Evolutionary conservation across 768 basidiomycete species (phyloP), one percentile per base, ranked within the genome.

Genomic region (Agaricus blazei): DNA sequence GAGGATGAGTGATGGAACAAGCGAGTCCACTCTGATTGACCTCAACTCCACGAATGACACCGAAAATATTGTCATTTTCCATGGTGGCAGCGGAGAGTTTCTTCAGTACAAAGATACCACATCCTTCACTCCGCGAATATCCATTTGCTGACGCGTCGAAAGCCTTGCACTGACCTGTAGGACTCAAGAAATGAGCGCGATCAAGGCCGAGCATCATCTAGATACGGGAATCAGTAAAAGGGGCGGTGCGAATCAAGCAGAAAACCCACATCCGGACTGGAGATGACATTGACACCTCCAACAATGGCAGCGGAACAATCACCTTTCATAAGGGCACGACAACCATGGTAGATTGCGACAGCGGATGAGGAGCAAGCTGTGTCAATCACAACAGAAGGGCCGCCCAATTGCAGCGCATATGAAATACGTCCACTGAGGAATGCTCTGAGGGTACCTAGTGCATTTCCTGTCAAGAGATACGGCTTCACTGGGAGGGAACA

Each of bases 311-410:
- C 77, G 59, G 77, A 71, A 63, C 88, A 90, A 64, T 90, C 88
- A 15, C 75, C 68, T 54, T 77, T 78, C 67, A 77, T 72, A 29
- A 90, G 68, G 0, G 87, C 83, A 44, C 87, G 82, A 47, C 78
- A 82, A 0, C 83, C 88, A 59, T 84, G 84, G 67, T 90, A 79
- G 27, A 90, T 69, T 9, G 87, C 87, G 14, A 85, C 80, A 36
- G 76, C 69, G 3, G 86, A 86, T 4, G 87, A 85, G 8, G 88
- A 90, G 64, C 88, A 90, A 0, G 88, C 86, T 0, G 88, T 90
- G 59, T 90, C 86, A 38, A 88, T 69, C 0, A 87, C 85, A 23
- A 87, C 70, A 0, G 88, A 89, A 3, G 88, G 88, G 0, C 88
- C 88, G 34, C 83, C 73, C 48, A 88, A 73, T 58, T 81, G 75